phyloP scores from a whole-genome alignment of 768 basidiomycete species.

The Amyloporia xantha region DNA sequence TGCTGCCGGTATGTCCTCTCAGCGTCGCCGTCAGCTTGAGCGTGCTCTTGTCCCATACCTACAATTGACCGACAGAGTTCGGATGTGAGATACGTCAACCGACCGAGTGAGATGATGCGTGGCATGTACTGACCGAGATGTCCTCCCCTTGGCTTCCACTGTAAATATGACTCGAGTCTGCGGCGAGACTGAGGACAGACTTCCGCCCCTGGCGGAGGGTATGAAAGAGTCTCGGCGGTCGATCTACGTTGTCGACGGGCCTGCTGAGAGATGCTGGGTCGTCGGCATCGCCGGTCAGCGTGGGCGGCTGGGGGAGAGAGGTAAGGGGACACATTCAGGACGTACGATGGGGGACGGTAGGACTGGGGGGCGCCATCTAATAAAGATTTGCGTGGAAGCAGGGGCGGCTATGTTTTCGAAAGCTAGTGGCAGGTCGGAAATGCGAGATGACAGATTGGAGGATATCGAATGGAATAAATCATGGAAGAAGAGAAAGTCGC shows the following conservation, averaged over 20 bases:
- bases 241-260: slow-evolving; percentile 1
- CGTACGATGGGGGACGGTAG: slow-evolving; percentile 13
- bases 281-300: neutral
- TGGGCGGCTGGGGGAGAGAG: neutral
- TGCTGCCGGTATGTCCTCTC: slow-evolving; percentile 77
- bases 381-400: neutral
- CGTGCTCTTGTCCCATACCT: slow-evolving; percentile 84
- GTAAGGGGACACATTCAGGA: slow-evolving; percentile 6
- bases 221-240: slow-evolving; percentile 41
- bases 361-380: slow-evolving; percentile 10
- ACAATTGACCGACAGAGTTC: neutral
- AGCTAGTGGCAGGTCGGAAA: slow-evolving; percentile 1
- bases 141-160: slow-evolving; percentile 75
- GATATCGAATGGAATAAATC: neutral
- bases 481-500: neutral
- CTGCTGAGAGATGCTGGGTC: slow-evolving; percentile 15
- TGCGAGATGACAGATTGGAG: slow-evolving; percentile 4
- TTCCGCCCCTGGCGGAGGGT: slow-evolving; percentile 60
- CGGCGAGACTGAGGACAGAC: slow-evolving; percentile 71
- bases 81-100: neutral
- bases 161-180: slow-evolving; percentile 69
- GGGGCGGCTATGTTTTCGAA: slow-evolving; percentile 1
- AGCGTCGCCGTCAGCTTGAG: slow-evolving; percentile 65
- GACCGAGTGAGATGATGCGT: too few species aligned
- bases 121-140: slow-evolving; percentile 55